Evolutionary conservation across 306 rosid genomes (phyloP).

Genomic region (Geum urbanum): DNA sequence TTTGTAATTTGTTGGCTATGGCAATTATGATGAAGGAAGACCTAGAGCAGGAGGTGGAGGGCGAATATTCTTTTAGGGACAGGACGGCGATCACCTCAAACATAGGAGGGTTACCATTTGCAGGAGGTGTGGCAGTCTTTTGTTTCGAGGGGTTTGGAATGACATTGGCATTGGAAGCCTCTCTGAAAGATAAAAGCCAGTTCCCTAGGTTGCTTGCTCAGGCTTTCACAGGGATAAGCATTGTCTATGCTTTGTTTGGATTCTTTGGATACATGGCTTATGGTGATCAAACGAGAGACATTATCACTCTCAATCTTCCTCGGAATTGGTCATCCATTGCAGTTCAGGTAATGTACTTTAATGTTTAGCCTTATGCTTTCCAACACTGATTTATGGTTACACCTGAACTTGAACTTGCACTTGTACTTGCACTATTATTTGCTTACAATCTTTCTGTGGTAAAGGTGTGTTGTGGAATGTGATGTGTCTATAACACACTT

Average conservation of each 20-base stretch:
- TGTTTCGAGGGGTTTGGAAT: constrained; percentile 90
- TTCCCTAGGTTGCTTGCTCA: constrained; percentile 70
- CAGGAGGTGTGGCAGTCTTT: constrained; percentile 81
- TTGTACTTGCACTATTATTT: neutral
- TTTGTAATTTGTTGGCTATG: constrained; percentile 74
- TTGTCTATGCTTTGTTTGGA: constrained; percentile 64
- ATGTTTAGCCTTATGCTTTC: neutral
- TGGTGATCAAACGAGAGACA: constrained; percentile 83
- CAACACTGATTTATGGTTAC: neutral
- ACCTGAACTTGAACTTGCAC: neutral
- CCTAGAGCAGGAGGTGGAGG: constrained; percentile 36
- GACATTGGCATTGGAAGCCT: constrained; percentile 75
- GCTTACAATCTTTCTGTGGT: neutral
- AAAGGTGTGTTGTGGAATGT: neutral
- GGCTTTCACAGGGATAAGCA: constrained; percentile 66
- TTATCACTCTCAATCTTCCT: constrained; percentile 79
- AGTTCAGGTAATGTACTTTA: constrained; percentile 58
- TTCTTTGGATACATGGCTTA: constrained; percentile 84
- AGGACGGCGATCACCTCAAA: constrained; percentile 66
- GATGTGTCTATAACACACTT: neutral
- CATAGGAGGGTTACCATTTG: constrained; percentile 79
- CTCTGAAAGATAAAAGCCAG: constrained; percentile 41
- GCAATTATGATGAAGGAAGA: constrained; percentile 75
- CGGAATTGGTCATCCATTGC: constrained; percentile 62
- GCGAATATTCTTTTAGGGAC: constrained; percentile 46